A percentile compares a stretch with the other conserved stretches of the same genome.
These are phyloP conservation scores for Kokia cookei DNA, from an alignment of 441 rosid genomes.

Conservation along the genomic window DNA sequence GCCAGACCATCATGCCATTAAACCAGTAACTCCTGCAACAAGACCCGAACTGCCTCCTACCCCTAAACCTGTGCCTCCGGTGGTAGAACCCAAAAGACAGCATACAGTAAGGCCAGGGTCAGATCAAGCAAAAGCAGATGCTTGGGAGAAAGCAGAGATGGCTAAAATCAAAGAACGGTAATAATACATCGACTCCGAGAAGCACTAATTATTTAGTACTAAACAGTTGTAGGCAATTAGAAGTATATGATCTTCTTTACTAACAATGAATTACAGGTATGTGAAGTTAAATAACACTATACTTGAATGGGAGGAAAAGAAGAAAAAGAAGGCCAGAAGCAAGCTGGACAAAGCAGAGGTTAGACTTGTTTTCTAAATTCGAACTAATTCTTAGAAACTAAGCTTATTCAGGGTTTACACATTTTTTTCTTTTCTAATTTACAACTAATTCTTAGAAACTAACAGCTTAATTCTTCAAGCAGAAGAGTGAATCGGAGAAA, in stretches of 20 bases:
- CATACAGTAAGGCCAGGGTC: slow-evolving; percentile 16
- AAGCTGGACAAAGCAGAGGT: slow-evolving; percentile 62
- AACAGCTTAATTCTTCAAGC: slow-evolving; percentile 8
- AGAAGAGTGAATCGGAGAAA: slow-evolving; percentile 41
- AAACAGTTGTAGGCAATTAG: not conserved
- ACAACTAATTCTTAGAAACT: not conserved
- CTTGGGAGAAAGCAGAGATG: slow-evolving; percentile 56
- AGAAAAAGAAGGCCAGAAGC: slow-evolving; percentile 47
- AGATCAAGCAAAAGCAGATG: slow-evolving; percentile 38
- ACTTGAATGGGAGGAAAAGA: slow-evolving; percentile 52
- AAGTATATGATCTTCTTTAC: not conserved
- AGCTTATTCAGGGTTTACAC: slow-evolving; percentile 39
- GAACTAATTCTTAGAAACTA: not conserved
- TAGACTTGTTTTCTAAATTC: not conserved
- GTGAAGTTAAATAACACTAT: slow-evolving; percentile 39
- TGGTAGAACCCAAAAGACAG: slow-evolving; percentile 10
- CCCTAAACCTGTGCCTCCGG: slow-evolving; percentile 10
- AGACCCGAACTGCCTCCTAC: slow-evolving; percentile 16
- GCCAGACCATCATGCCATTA: slow-evolving; percentile 7
- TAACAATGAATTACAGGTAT: slow-evolving; percentile 42
- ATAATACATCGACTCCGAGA: not conserved
- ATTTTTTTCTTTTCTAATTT: not conserved
- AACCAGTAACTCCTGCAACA: slow-evolving; percentile 20
- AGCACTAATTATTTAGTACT: not conserved
- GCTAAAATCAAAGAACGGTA: slow-evolving; percentile 46